A percentile compares a stretch with the other conserved stretches of the same genome.
phyloP scores from a whole-genome alignment of 257 asterid species.

The Primulina tabacum region DNA sequence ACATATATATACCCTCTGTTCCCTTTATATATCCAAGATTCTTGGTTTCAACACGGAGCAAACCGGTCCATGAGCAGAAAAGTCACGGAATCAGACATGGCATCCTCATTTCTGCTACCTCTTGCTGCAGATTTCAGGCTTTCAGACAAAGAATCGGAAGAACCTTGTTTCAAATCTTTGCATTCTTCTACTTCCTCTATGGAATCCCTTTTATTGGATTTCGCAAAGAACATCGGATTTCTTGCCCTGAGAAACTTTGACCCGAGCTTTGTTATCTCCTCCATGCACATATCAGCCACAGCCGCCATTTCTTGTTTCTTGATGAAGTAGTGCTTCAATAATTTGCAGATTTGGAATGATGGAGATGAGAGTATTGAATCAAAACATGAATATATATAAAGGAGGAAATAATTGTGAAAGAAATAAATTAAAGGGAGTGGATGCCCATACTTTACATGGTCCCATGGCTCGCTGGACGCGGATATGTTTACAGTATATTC shows the following conservation, averaged over 20 bases:
- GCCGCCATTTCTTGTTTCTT: constrained; percentile 44
- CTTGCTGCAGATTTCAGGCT: constrained; percentile 14
- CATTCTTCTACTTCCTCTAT: constrained; percentile 30
- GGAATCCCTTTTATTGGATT: constrained; percentile 28
- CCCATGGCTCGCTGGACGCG: constrained; percentile 14
- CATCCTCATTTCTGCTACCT: constrained; percentile 27
- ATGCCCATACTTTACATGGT: constrained; percentile 23
- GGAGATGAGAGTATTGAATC: constrained; percentile 12
- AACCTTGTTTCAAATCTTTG: constrained; percentile 24
- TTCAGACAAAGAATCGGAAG: constrained; percentile 30
- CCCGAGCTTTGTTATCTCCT: constrained; percentile 50
- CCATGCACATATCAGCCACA: constrained; percentile 53
- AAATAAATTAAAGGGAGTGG: constrained; percentile 25
- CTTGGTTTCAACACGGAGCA: constrained; percentile 49
- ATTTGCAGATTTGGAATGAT: constrained; percentile 3
- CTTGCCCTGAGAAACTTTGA: constrained; percentile 38
- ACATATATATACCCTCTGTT: not conserved
- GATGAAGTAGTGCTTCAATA: constrained; percentile 4
- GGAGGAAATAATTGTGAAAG: constrained; percentile 20
- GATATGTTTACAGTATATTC: constrained; percentile 43
- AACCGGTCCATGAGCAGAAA: constrained; percentile 73
- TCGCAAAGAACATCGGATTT: constrained; percentile 35
- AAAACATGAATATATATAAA: constrained; percentile 16
- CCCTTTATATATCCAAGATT: not conserved
- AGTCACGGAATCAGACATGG: constrained; percentile 51